Evolutionary conservation across 805 yeast genomes (phyloP), one percentile per base, ranked within the genome.

Genomic region (Lachancea lanzarotensis): DNA sequence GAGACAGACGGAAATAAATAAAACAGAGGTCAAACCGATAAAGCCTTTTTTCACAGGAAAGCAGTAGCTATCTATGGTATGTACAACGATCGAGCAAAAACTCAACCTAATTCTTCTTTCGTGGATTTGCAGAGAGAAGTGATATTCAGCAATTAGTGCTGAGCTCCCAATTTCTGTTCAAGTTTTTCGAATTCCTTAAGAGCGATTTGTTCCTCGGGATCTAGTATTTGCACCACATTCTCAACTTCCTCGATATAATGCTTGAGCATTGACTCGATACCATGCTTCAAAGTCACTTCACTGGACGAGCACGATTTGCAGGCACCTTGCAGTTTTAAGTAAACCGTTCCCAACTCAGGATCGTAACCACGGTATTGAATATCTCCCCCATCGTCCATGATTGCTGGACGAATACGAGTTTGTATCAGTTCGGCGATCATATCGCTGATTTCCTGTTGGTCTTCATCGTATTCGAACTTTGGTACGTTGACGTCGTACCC

Each of bases 381-480:
- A 60, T 93, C 98, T 29, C 99, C 99, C 50, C 99, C 99, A 59
- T 93, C 99, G 58, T 93, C 99, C 68, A 89, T 95, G 46, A 93
- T 89, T 1, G 98, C 96, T 1, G 99, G 99, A 59, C 96, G 81
- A 42, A 93, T 90, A 61, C 97, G 80, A 1, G 98, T 93, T 49
- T 85, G 95, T 45, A 95, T 82, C 45, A 93, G 73, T 60, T 93
- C 98, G 55, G 88, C 85, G 57, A 93, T 88, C 84, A 90, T 84
- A 26, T 85, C 80, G 36, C 88, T 84, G 1, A 88, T 78, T 66
- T 91, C 98, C 43, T 76, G 73, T 46, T 84, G 89, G 40, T 81
- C 86, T 39, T 83, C 95, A 10, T 60, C 54, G 37, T 63, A 49
- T 33, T 60, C 59, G 34, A 62, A 63, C 34, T 63, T 57, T 2